Conservation (phyloP, 768 basidiomycete species). For the Boletus sensibilis region DNA sequence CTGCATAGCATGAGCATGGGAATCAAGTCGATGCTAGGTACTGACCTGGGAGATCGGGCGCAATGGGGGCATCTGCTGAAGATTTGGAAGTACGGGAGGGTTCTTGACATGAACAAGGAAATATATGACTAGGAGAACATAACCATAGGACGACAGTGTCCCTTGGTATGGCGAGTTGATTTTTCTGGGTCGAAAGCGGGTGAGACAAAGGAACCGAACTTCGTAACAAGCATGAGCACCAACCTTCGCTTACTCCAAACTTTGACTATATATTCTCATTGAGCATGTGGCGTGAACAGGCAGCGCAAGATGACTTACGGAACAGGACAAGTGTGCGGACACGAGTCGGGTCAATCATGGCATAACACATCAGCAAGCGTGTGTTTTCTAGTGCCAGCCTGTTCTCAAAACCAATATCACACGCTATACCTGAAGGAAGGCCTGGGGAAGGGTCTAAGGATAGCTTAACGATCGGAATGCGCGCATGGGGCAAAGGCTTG, state of each 20-base stretch:
- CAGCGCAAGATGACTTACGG: constrained; percentile 59
- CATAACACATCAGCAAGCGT: constrained; percentile 92
- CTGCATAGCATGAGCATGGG: constrained; percentile 36
- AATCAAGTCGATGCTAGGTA: constrained; percentile 7
- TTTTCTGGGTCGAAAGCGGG: constrained; percentile 54
- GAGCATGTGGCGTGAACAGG: constrained; percentile 6
- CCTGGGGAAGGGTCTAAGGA: constrained; percentile 84
- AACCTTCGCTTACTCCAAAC: constrained; percentile 97
- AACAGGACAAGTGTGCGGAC: constrained; percentile 94
- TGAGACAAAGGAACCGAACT: background rate
- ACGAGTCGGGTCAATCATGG: constrained; percentile 92
- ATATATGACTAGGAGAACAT: constrained; percentile 96
- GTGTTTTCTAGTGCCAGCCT: constrained; percentile 97
- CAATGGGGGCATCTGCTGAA: constrained; percentile 91
- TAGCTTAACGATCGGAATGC: constrained; percentile 98
- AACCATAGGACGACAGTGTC: constrained; percentile 95
- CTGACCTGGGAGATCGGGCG: constrained; percentile 78
- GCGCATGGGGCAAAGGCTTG: constrained; percentile 93
- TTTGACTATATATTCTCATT: constrained; percentile 64
- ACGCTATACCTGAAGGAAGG: constrained; percentile 85
- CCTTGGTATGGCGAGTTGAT: constrained; percentile 99
- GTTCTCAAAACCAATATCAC: constrained; percentile 99
- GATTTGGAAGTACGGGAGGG: constrained; percentile 92
- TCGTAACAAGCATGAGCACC: background rate
- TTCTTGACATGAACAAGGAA: constrained; percentile 98